Base-by-base conservation (phyloP, 2,329 filamentous ascomycete genomes). In the Phoma sp. region DNA sequence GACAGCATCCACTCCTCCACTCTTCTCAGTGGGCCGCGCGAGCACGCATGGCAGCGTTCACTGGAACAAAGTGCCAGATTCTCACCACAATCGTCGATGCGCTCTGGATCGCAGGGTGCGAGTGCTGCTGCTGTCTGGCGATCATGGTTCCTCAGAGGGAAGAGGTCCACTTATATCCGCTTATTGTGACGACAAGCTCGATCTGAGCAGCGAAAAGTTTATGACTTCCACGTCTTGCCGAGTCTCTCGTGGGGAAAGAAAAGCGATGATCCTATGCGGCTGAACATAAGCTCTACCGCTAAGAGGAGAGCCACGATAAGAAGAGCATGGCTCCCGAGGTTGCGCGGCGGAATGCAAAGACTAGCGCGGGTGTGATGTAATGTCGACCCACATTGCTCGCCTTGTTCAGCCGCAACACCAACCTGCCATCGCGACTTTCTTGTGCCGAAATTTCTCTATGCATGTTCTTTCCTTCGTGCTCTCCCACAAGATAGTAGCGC, bases 321-420 rank as follows among this genome's bases (percentile, higher is more conserved):
- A 44, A 24, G 35, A 40, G 40, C n/a, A 48, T 48, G 30, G 35
- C 36, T 37, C 41, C 45, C 51, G 51, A 37, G 23, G 25, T 38
- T 36, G 29, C 30, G 35, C 40, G 18, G 45, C 45, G 35, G 24
- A 40, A 40, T 10, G 40, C 45, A 49, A 39, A 40, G 39, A 29
- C 44, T 40, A 51, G 35, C 29, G 33, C 23, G 4, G 5, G 10
- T 0, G 40, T 54, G 51, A 54, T 42, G 45, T 54, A 45, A 54
- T 43, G 13, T 30, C 24, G 35, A 9, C 37, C 44, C 44, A 41
- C 39, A 47, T 14, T 6, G 23, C 18, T 46, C 37, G 29, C 41
- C 43, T 45, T 41, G 51, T 48, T 48, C 45, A 48, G 45, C 51
- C 40, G 51, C 51, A 49, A 54, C 45, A 45, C 51, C 35, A 45